Base-by-base conservation (phyloP, 257 asterid species). In the Ehretia macrophylla region DNA sequence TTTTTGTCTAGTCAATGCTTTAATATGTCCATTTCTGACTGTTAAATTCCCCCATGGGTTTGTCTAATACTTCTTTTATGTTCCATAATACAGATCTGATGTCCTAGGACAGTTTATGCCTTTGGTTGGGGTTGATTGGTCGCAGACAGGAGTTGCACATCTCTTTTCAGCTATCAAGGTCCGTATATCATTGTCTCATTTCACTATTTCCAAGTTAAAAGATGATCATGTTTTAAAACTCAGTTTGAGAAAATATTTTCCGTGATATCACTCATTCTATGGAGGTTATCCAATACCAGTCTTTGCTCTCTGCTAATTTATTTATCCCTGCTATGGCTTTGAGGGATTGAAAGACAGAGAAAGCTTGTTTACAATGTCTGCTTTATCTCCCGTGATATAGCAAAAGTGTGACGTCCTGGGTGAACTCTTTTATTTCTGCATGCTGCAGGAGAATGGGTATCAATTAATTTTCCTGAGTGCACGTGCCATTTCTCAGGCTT, bases 81-180 rank as follows among this genome's bases (percentile, higher is more conserved):
- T 55, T 68, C 11, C 27, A 53, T 39, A 47, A 54, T 62, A 52
- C 82, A 90, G 96, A 71, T 90, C 96, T 54, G 98, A 90, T 79
- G 87, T 91, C 79, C 83, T 91, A 46, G 95, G 96, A 38, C 97
- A 93, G 76, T 76, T 93, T 66, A 93, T 93, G 99, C 99, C 99
- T 55, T 83, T 72, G 88, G 96, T 93, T 56, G 99, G 99, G 59
- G 81, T 84, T 77, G 99, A 93, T 79, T 93, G 99, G 99, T 86
- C 92, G 10, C 97, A 93, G 70, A 81, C 85, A 39, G 97, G 97
- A 56, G 99, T 93, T 55, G 83, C 92, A 8, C 82, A 92, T 84
- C 93, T 92, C 67, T 92, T 92, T 75, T 79, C 99, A n/a, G 95
- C 99, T 61, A 89, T 93, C 81, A 89, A 89, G 97, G 99, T 92